A percentile compares a stretch with the other conserved stretches of the same genome.
phyloP scores from a whole-genome alignment of 495 filamentous ascomycete species.

The Neurospora sublineolata region DNA sequence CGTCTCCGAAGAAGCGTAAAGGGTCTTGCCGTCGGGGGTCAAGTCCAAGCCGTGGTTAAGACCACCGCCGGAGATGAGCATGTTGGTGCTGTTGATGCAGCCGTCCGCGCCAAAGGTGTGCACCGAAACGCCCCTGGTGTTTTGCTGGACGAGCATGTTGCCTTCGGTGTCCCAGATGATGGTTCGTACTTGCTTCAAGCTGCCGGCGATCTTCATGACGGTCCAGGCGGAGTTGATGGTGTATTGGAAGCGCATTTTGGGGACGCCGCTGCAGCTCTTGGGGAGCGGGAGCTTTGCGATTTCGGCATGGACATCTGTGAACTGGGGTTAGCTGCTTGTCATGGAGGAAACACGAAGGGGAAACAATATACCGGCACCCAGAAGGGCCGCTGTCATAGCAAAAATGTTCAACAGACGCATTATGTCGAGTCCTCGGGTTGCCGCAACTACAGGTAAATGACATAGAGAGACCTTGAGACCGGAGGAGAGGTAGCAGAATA shows the following conservation, averaged over 20 bases:
- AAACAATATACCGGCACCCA: constrained; percentile 13
- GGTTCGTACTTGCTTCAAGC: constrained; percentile 42
- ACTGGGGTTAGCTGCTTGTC: background rate
- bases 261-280: constrained; percentile 22
- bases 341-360: background rate
- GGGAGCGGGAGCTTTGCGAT: constrained; percentile 19
- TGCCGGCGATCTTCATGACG: constrained; percentile 42
- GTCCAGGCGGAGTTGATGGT: constrained; percentile 45
- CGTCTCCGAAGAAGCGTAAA: constrained; percentile 51
- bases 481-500: background rate
- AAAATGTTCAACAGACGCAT: constrained; percentile 18
- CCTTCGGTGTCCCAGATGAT: constrained; percentile 52
- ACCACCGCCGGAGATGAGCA: constrained; percentile 26
- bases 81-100: constrained; percentile 27
- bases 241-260: constrained; percentile 19
- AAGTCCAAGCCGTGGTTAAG: constrained; percentile 61
- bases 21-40: constrained; percentile 46
- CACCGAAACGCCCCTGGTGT: constrained; percentile 40
- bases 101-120: constrained; percentile 42
- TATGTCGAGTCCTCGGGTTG: background rate
- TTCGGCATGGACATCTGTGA: constrained; percentile 7
- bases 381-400: constrained; percentile 12
- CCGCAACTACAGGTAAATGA: background rate
- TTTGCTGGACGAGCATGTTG: constrained; percentile 48
- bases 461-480: background rate